Conservation (phyloP, 257 asterid genomes). For the Nemophila menziesii region DNA sequence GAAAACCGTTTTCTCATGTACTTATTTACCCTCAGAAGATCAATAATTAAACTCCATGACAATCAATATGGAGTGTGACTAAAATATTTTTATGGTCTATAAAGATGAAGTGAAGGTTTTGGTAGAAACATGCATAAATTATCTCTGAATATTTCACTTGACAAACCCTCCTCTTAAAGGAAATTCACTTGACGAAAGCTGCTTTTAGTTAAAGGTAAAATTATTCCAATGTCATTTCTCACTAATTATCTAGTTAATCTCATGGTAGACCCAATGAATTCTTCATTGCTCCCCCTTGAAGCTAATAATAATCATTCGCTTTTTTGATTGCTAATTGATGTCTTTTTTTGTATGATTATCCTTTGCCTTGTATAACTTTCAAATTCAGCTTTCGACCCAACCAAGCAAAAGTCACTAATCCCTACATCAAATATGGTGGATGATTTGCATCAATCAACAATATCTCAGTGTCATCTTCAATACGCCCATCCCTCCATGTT, state of each 20-base stretch:
- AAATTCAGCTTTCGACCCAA: slow-evolving; percentile 55
- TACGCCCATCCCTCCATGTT: slow-evolving; percentile 9
- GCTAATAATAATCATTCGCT: slow-evolving; percentile 60
- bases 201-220: slow-evolving; percentile 19
- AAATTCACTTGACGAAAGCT: no score
- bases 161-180: no score
- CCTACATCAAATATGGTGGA: slow-evolving; percentile 54
- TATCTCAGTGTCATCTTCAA: slow-evolving; percentile 2
- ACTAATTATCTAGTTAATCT: slow-evolving; percentile 23
- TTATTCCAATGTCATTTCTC: slow-evolving; percentile 12
- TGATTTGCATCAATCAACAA: slow-evolving; percentile 47
- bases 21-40: no score
- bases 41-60: no score
- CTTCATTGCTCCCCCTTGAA: slow-evolving; percentile 55
- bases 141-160: no score
- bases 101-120: no score
- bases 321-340: slow-evolving; percentile 15
- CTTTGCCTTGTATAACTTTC: slow-evolving; percentile 58
- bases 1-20: no score
- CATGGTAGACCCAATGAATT: slow-evolving; percentile 30
- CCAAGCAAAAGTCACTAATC: slow-evolving; percentile 36
- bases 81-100: no score
- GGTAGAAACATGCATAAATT: no score
- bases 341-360: slow-evolving; percentile 45
- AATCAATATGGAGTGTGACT: no score